A percentile compares a stretch with the other conserved stretches of the same genome.
These are phyloP conservation scores for Thecaphora thlaspeos DNA, from an alignment of 1,284 basidiomycete genomes.

Conservation along the genomic window DNA sequence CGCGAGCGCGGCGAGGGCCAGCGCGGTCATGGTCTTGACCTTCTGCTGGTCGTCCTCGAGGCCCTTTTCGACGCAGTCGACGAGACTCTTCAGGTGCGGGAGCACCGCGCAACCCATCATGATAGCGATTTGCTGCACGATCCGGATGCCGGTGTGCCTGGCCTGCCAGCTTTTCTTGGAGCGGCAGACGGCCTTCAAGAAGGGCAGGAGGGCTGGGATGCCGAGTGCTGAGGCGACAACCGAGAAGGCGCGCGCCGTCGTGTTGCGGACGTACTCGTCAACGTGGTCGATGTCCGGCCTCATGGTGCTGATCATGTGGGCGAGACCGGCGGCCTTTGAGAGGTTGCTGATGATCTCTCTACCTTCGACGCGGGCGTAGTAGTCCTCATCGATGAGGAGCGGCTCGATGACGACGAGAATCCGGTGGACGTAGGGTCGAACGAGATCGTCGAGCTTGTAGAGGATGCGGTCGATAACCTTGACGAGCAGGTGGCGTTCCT, in stretches of 20 bases:
- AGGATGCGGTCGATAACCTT: slow-evolving; percentile 99
- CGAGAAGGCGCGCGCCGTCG: slow-evolving; percentile 96
- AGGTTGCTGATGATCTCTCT: slow-evolving; percentile 99
- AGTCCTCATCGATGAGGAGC: slow-evolving; percentile 97
- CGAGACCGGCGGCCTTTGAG: slow-evolving; percentile 96
- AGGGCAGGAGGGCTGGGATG: slow-evolving; percentile 93
- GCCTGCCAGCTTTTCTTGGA: slow-evolving; percentile 99
- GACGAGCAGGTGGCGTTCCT: slow-evolving; percentile 95
- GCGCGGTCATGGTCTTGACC: slow-evolving; percentile 96
- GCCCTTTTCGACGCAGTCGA: slow-evolving; percentile 93
- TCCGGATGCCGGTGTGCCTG: slow-evolving; percentile 96
- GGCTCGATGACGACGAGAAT: slow-evolving; percentile 99
- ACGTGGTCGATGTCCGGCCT: slow-evolving; percentile 99
- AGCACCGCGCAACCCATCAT: slow-evolving; percentile 99
- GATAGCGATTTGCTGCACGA: slow-evolving; percentile 98
- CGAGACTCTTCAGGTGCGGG: slow-evolving; percentile 92
- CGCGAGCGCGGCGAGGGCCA: slow-evolving; percentile 91
- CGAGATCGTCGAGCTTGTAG: slow-evolving; percentile 98
- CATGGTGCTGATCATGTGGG: slow-evolving; percentile 99
- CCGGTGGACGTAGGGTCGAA: slow-evolving; percentile 98
- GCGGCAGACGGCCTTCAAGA: slow-evolving; percentile 95
- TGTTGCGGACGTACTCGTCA: slow-evolving; percentile 98
- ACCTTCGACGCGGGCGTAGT: slow-evolving; percentile 98
- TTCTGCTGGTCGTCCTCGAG: slow-evolving; percentile 98
- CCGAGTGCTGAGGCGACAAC: slow-evolving; percentile 98